phyloP scores from a whole-genome alignment of 1,284 basidiomycete species.

The Singerocomus inundabilis region DNA sequence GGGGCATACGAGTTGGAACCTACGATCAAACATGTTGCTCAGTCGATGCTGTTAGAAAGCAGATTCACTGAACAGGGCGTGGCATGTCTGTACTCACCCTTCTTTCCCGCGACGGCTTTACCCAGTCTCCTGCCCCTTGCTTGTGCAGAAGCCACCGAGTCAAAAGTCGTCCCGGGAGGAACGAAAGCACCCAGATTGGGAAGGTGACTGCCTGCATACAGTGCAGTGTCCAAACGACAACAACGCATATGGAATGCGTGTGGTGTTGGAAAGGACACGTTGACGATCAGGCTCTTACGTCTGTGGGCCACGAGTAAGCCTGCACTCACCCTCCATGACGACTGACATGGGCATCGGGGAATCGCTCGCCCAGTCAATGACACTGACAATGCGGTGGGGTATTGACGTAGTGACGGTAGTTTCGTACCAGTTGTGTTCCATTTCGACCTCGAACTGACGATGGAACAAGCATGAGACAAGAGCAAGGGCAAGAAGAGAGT shows the following conservation, averaged over 20 bases:
- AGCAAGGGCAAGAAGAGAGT: fast-evolving
- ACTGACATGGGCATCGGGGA: constrained; percentile 41
- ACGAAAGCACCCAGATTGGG: constrained; percentile 30
- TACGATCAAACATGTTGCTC: background rate
- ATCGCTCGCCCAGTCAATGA: constrained; percentile 83
- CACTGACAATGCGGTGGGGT: constrained; percentile 72
- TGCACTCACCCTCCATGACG: constrained; percentile 19
- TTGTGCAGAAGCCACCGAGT: constrained; percentile 13
- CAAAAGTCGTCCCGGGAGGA: constrained; percentile 18
- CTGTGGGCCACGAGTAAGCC: background rate
- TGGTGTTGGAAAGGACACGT: constrained; percentile 2
- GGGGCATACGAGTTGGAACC: constrained; percentile 8
- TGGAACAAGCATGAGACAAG: background rate
- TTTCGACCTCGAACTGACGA: constrained; percentile 75
- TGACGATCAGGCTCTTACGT: constrained; percentile 14
- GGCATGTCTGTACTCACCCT: constrained; percentile 7
- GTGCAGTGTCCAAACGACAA: background rate
- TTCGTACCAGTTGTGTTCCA: constrained; percentile 86
- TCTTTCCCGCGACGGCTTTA: constrained; percentile 14
- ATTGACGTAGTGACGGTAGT: constrained; percentile 60
- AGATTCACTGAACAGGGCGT: background rate
- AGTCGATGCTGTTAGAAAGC: background rate
- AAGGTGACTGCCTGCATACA: constrained; percentile 16
- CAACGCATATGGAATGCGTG: background rate
- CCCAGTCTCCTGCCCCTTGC: constrained; percentile 15